Conservation (phyloP, 2,329 filamentous ascomycete genomes). For the Hypoxylon sp. region DNA sequence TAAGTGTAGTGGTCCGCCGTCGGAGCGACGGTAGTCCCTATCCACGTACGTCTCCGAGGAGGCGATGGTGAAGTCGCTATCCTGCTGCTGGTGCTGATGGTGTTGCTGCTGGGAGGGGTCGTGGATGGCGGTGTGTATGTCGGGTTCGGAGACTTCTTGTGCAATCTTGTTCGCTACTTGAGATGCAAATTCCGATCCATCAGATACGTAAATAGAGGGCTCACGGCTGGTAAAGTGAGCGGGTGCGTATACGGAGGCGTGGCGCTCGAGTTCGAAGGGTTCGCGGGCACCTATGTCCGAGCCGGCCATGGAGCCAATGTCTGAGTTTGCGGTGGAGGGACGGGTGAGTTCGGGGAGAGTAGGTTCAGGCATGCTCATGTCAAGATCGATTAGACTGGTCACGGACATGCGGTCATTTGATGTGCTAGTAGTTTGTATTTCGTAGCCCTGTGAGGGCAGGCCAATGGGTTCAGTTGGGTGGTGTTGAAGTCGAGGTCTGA, state of each 20-base stretch:
- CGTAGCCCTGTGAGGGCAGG: slow-evolving; percentile 59
- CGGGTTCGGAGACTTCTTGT: slow-evolving; percentile 21
- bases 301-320: slow-evolving; percentile 69
- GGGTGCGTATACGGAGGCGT: slow-evolving; percentile 68
- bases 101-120: slow-evolving; percentile 38
- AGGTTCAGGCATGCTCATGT: slow-evolving; percentile 68
- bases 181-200: slow-evolving; percentile 67
- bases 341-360: slow-evolving; percentile 65
- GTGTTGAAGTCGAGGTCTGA: slow-evolving; percentile 64
- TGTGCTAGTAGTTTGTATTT: slow-evolving; percentile 59
- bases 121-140: slow-evolving; percentile 43
- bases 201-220: slow-evolving; percentile 73
- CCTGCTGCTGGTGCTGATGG: slow-evolving; percentile 30
- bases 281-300: slow-evolving; percentile 70
- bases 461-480: slow-evolving; percentile 66
- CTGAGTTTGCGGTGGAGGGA: slow-evolving; percentile 73
- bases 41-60: slow-evolving; percentile 40
- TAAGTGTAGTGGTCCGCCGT: slow-evolving; percentile 45
- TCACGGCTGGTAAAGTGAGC: slow-evolving; percentile 62
- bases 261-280: slow-evolving; percentile 75
- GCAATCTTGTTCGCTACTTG: slow-evolving; percentile 51
- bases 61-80: slow-evolving; percentile 33
- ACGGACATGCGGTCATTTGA: slow-evolving; percentile 60
- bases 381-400: slow-evolving; percentile 67
- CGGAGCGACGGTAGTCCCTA: slow-evolving; percentile 6